Percentiles rank a stretch among this genome's conserved stretches.
Conservation (phyloP, 2,329 filamentous ascomycete genomes). For the Geosmithia putterillii region DNA sequence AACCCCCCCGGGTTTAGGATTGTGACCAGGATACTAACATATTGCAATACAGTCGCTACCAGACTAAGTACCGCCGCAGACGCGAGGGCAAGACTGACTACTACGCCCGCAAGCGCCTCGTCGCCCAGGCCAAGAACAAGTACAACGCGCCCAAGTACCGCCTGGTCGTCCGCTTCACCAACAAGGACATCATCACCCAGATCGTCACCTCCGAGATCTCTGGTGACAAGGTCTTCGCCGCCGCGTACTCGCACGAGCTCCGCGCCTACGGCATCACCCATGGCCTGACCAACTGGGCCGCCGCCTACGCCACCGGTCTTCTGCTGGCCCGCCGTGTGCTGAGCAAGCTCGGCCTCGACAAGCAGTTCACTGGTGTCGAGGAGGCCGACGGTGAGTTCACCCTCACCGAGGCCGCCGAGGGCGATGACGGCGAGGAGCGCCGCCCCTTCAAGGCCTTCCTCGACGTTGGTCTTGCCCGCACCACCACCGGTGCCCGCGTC, state of each 20-base stretch:
- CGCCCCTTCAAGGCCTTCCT: slow-evolving; percentile 99
- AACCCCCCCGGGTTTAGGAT: background rate
- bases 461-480: slow-evolving; percentile 93
- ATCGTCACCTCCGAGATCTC: slow-evolving; percentile 93
- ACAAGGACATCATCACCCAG: slow-evolving; percentile 98
- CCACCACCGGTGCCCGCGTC: slow-evolving; percentile 95
- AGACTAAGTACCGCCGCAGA: slow-evolving; percentile 99
- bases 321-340: slow-evolving; percentile 93
- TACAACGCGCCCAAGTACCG: slow-evolving; percentile 99
- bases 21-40: slow-evolving; percentile 1
- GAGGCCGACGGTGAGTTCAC: slow-evolving; percentile 94
- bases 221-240: slow-evolving; percentile 91
- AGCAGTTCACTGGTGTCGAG: slow-evolving; percentile 90
- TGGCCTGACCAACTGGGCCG: slow-evolving; percentile 99
- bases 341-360: slow-evolving; percentile 91
- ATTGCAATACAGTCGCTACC: slow-evolving; percentile 64
- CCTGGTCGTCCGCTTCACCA: slow-evolving; percentile 97
- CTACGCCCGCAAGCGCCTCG: slow-evolving; percentile 98
- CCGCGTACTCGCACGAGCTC: slow-evolving; percentile 95
- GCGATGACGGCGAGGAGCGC: slow-evolving; percentile 81
- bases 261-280: slow-evolving; percentile 95
- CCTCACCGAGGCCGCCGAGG: slow-evolving; percentile 88
- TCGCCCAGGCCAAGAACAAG: slow-evolving; percentile 99
- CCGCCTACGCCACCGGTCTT: slow-evolving; percentile 92
- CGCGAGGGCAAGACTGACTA: slow-evolving; percentile 98